These are phyloP conservation scores for Pseudisothecium myosuroides DNA, from an alignment of 225 moss, liverwort and hornwort genomes.

Conservation along the genomic window DNA sequence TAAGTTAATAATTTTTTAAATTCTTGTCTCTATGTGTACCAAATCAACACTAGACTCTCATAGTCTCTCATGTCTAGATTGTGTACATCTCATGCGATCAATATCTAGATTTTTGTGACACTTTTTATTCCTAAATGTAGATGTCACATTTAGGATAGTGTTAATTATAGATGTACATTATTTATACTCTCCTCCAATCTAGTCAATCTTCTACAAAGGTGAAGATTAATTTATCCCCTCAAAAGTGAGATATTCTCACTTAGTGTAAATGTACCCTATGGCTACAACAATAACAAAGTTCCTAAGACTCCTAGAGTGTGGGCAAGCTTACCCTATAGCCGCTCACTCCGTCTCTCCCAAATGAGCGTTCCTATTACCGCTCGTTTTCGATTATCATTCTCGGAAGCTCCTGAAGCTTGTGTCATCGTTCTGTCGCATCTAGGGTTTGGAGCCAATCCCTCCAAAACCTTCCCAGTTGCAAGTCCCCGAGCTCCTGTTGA, in stretches of 20 bases:
- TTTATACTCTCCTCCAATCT: rapidly evolving
- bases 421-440: neutral
- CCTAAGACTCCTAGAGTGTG: neutral
- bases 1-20: neutral
- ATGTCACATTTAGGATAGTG: rapidly evolving
- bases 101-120: neutral
- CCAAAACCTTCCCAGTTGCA: neutral
- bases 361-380: neutral
- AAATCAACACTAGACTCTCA: neutral
- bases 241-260: neutral
- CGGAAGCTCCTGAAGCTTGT: neutral
- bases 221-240: neutral
- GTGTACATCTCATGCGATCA: neutral
- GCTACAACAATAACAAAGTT: neutral
- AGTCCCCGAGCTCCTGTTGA: neutral
- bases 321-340: neutral
- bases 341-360: neutral
- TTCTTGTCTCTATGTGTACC: neutral
- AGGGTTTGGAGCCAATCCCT: neutral
- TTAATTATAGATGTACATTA: neutral
- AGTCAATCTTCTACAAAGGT: rapidly evolving
- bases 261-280: neutral
- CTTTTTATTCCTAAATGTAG: neutral
- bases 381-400: neutral
- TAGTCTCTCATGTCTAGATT: rapidly evolving